These are phyloP conservation scores for Stenocarpella maydis DNA, from an alignment of 2,329 filamentous ascomycete species.

Conservation along the genomic window DNA sequence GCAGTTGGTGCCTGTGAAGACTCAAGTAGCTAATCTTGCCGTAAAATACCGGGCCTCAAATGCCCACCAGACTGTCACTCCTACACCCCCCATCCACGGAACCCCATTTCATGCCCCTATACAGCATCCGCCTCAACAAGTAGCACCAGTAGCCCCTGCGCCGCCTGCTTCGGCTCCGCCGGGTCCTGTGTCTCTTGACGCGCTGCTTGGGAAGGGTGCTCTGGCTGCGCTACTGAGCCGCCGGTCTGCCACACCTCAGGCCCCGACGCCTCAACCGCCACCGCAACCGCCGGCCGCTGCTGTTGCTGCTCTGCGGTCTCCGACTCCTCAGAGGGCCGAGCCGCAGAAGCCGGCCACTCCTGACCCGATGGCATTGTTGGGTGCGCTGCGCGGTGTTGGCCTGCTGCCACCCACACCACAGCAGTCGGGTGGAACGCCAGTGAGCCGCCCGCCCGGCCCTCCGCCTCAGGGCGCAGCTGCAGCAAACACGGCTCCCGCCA, in stretches of 20 bases:
- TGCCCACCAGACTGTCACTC: slow-evolving; percentile 44
- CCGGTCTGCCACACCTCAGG: slow-evolving; percentile 59
- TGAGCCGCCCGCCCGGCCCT: slow-evolving; percentile 45
- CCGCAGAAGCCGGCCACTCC: slow-evolving; percentile 48
- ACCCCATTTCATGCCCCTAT: slow-evolving; percentile 46
- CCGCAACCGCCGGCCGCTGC: slow-evolving; percentile 41
- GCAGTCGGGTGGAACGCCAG: slow-evolving; percentile 49
- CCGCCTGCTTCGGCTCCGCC: slow-evolving; percentile 45
- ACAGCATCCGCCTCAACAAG: slow-evolving; percentile 37
- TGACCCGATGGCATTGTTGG: slow-evolving; percentile 68
- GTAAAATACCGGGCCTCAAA: slow-evolving; percentile 64
- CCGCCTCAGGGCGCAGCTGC: slow-evolving; percentile 38
- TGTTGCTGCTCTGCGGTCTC: slow-evolving; percentile 56
- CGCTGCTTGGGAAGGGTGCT: slow-evolving; percentile 66
- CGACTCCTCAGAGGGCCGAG: slow-evolving; percentile 54
- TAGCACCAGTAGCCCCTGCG: slow-evolving; percentile 47
- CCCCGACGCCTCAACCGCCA: slow-evolving; percentile 49
- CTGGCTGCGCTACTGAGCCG: slow-evolving; percentile 66
- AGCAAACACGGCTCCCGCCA: slow-evolving; percentile 42
- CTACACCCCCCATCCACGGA: slow-evolving; percentile 44
- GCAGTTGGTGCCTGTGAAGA: slow-evolving; percentile 84
- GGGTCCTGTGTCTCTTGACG: slow-evolving; percentile 60
- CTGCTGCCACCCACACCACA: slow-evolving; percentile 62
- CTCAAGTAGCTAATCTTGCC: slow-evolving; percentile 82
- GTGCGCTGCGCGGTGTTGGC: slow-evolving; percentile 73